phyloP scores from a whole-genome alignment of 768 basidiomycete species.

The Krasilnikovozyma curviuscula region DNA sequence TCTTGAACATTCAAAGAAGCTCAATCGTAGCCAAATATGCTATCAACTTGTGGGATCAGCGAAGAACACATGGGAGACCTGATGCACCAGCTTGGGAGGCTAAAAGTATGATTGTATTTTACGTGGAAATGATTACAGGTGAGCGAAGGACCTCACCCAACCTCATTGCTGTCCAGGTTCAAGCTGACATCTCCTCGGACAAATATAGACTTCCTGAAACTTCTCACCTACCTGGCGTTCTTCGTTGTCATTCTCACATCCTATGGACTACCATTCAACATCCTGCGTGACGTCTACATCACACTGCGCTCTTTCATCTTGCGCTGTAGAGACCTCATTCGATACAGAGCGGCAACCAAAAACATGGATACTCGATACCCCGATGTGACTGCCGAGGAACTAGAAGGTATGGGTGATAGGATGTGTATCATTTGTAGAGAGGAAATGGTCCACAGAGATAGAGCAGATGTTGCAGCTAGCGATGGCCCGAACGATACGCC shows the following conservation, averaged over 20 bases:
- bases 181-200: neutral
- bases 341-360: slow-evolving; percentile 80
- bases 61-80: slow-evolving; percentile 41
- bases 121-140: slow-evolving; percentile 83
- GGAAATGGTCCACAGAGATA: slow-evolving; percentile 43
- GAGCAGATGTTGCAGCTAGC: slow-evolving; percentile 17
- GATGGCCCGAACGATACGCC: slow-evolving; percentile 83
- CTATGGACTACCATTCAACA: slow-evolving; percentile 73
- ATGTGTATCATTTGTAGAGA: slow-evolving; percentile 98
- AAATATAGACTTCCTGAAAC: slow-evolving; percentile 65
- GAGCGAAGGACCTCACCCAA: slow-evolving; percentile 15
- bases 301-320: slow-evolving; percentile 82
- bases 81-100: slow-evolving; percentile 71
- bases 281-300: slow-evolving; percentile 89
- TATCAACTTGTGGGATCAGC: slow-evolving; percentile 60
- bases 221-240: slow-evolving; percentile 78
- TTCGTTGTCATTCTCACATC: slow-evolving; percentile 88
- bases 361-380: slow-evolving; percentile 96
- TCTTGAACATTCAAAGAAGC: slow-evolving; percentile 59
- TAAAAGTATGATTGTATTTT: slow-evolving; percentile 93
- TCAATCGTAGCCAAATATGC: slow-evolving; percentile 65
- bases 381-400: slow-evolving; percentile 69
- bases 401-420: slow-evolving; percentile 58
- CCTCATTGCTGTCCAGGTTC: neutral
- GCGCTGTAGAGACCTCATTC: slow-evolving; percentile 65